phyloP scores from a whole-genome alignment of 2,329 filamentous ascomycete species.

The Fusarium newnesense region DNA sequence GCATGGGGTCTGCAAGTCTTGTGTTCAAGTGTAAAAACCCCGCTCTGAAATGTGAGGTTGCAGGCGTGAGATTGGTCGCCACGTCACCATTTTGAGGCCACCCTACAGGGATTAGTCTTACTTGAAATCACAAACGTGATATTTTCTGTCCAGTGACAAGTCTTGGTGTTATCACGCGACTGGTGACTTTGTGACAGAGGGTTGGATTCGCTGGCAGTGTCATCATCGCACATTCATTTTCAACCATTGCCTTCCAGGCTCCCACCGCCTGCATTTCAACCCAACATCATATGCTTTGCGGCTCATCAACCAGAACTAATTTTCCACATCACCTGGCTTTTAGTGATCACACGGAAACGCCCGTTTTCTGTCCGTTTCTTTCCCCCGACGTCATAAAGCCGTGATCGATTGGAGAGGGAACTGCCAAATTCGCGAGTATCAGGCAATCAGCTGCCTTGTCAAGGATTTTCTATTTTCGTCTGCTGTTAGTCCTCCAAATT shows the following conservation, averaged over 20 bases:
- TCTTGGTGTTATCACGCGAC: neutral
- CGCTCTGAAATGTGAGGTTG: neutral
- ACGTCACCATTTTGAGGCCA: conserved; percentile 5
- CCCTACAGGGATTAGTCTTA: neutral
- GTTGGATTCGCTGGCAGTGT: neutral
- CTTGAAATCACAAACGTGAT: conserved; percentile 3
- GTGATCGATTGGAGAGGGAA: neutral
- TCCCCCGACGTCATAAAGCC: neutral
- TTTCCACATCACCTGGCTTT: neutral
- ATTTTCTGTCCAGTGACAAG: neutral
- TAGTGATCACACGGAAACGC: neutral
- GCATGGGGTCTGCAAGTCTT: neutral
- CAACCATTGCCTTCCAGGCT: neutral
- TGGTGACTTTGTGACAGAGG: neutral
- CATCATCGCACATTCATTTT: neutral
- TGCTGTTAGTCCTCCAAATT: neutral
- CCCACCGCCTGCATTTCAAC: neutral
- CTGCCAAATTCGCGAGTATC: neutral
- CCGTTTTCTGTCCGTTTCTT: neutral
- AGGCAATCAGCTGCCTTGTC: neutral
- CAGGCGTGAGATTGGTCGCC: neutral
- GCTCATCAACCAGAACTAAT: neutral
- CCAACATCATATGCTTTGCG: neutral
- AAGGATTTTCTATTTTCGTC: neutral
- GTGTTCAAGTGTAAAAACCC: neutral